Base-by-base conservation (phyloP, 2,329 filamentous ascomycete genomes). In the Trichoderma afroharzianum region DNA sequence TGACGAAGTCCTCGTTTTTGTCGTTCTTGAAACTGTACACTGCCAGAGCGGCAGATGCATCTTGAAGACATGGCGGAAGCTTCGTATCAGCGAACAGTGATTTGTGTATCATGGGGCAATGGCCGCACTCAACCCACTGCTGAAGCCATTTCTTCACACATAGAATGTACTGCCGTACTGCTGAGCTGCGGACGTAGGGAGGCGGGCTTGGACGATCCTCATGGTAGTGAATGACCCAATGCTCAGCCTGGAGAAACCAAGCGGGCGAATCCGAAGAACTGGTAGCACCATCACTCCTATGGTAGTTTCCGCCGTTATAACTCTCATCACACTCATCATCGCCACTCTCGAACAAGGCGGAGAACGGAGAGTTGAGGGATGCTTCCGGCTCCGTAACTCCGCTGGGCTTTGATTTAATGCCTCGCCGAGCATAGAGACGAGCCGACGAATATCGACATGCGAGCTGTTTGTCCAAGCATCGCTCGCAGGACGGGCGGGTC, bases 401-500 rank as follows among this genome's bases (percentile, higher is more conserved):
- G 43, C 43, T 21, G 2, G 43, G 18, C n/a, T 50, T 50, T 6
- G 39, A 12, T 26, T 4, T 24, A 47, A 12, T 28, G 11, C 12
- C 28, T 24, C 50, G 61, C 12, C 73, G 69, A 9, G 68, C 58
- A 53, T 74, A 74, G 14, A 61, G 71, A 4, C 69, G 71, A 21
- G n/a, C 30, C 1, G 58, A 72, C 15, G 74, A 75, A 55, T 78
- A 79, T n/a, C 73, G 69, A 71, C 77, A 78, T 21, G 69, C 30
- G 6, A 79, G 26, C 18, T 75, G 74, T 64, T 75, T 78, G 47
- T 76, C 72, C n/a, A 73, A 57, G 47, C 81, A 82, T 24, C 81
- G 76, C 63, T 76, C 77, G 55, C 81, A 82, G 3, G 75, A 67
- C 3, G 80, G 80, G 1, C 78, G 71, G 11, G 76, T 73, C 71